Conservation (phyloP, 2,329 filamentous ascomycete species). For the Fusarium continuum region DNA sequence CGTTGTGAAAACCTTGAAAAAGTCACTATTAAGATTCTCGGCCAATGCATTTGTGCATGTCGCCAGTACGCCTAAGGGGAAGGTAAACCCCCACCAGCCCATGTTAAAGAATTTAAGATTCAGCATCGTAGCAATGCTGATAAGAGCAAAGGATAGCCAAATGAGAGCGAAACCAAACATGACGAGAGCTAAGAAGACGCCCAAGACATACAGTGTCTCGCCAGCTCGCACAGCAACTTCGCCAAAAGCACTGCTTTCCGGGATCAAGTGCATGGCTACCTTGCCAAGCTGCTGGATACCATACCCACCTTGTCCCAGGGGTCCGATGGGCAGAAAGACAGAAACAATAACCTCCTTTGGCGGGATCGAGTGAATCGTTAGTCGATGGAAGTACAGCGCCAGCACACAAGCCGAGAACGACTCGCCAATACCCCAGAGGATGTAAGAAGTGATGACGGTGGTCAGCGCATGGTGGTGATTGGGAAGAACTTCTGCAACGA, state of each 20-base stretch:
- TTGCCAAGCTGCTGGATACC: slow-evolving; percentile 62
- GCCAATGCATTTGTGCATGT: slow-evolving; percentile 54
- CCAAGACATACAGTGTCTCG: slow-evolving; percentile 65
- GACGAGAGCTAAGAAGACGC: slow-evolving; percentile 56
- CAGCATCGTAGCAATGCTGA: slow-evolving; percentile 52
- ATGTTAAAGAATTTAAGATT: slow-evolving; percentile 58
- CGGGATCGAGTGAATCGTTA: slow-evolving; percentile 72
- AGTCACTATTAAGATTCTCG: slow-evolving; percentile 53
- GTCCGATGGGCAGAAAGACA: slow-evolving; percentile 72
- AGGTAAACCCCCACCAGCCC: slow-evolving; percentile 60
- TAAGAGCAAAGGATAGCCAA: slow-evolving; percentile 55
- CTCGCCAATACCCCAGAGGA: slow-evolving; percentile 73
- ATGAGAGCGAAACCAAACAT: slow-evolving; percentile 58
- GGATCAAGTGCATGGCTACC: slow-evolving; percentile 55
- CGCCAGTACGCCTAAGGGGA: slow-evolving; percentile 57
- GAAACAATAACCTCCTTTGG: slow-evolving; percentile 73
- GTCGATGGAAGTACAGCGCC: slow-evolving; percentile 74
- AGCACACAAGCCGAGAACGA: slow-evolving; percentile 68
- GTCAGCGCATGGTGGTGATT: slow-evolving; percentile 64
- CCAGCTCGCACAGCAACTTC: slow-evolving; percentile 50
- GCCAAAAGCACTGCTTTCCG: slow-evolving; percentile 55
- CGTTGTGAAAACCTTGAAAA: slow-evolving; percentile 54
- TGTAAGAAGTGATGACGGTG: slow-evolving; percentile 71
- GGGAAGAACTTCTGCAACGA: slow-evolving; percentile 68
- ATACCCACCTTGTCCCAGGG: slow-evolving; percentile 72